Evolutionary conservation across 805 yeast species (phyloP), one percentile per base, ranked within the genome.

Genomic region (Metschnikowia chrysomelidarum): DNA sequence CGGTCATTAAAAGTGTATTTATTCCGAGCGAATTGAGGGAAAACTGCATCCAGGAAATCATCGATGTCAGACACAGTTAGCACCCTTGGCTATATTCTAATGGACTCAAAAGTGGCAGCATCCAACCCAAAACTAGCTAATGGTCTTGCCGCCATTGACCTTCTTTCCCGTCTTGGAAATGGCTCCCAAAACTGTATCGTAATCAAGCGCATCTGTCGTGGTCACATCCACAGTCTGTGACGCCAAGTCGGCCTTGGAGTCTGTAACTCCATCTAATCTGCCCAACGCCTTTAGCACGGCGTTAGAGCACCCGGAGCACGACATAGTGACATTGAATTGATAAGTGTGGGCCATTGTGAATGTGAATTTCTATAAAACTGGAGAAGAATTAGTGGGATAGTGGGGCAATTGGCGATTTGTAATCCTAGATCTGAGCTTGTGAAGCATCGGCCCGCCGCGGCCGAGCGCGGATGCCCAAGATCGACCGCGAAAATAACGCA

Each of bases 81-180:
- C 9, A 19, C 10, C 22, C 22, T 7, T 19, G n/a, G n/a, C n/a
- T n/a, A n/a, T n/a, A n/a, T n/a, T n/a, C 7, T n/a, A 20, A 20
- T 20, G 22, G 22, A 20, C 22, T 20, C 22, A 11, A 8, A 8
- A 8, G 11, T 20, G 7, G 22, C 11, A 11, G 22, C 22, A 28
- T 7, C 10, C 12, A 2, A 12, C 23, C 26, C n/a, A 12, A 19
- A 23, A 13, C 33, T 37, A 41, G 26, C 17, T 31, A 23, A 41
- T 25, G 27, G 71, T 64, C 50, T 72, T 72, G 9, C 96, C 95
- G 19, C 71, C 69, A 30, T 73, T 67, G 40, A 91, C 82, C 51
- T 78, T 78, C 69, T 91, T 91, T 23, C 98, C 98, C 1, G 98
- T 88, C 70, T 91, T 91, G 44, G 81, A 67, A 46, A 91, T 91